Evolutionary conservation across 139 green algal genomes (phyloP), one percentile per base, ranked within the genome.

Genomic region (Chlorella sp.): DNA sequence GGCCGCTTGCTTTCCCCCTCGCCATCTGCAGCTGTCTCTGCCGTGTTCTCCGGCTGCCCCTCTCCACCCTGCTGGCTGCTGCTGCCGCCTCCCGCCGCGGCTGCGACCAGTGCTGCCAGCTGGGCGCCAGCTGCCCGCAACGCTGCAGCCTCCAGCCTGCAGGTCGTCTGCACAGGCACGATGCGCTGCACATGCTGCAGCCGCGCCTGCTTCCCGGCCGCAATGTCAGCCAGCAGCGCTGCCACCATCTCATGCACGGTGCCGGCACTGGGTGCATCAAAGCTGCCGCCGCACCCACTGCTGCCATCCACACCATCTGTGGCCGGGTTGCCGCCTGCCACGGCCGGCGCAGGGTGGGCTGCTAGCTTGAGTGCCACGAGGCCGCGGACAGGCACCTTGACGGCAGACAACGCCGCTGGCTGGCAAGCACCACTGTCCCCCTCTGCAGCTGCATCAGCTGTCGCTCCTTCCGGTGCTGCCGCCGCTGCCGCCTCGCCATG

Each of bases 151-250:
- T 69, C 72, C n/a, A 82, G 32, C 28, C 15, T 6, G 39, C 72
- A 81, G 6, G 71, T 76, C 7, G 82, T 71, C 57, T 82, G 71
- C 55, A 86, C 67, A 0, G 72, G 72, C 2, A 75, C 32, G 13
- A 86, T 38, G 57, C 82, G 71, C 30, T 81, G 72, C 56, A 78
- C 69, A 28, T 86, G 70, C 70, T 38, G 25, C 69, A 86, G 57
- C 36, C 81, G 68, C 15, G 55, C 3, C 81, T 56, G 56, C 51
- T 26, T 64, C 30, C 81, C 55, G 18, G 20, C 38, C 2, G 60
- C 70, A 32, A 86, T 28, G 51, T 86, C 81, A 17, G 36, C 26
- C 25, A 86, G 55, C 34, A 86, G 47, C 4, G 51, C 30, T 3
- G 69, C 69, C 12, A 20, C 56, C 20, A 56, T 32, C 25, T 39